A percentile compares a stretch with the other conserved stretches of the same genome.
Evolutionary conservation across 2,329 filamentous ascomycete species (phyloP).

Genomic region (Fusarium denticulatum): DNA sequence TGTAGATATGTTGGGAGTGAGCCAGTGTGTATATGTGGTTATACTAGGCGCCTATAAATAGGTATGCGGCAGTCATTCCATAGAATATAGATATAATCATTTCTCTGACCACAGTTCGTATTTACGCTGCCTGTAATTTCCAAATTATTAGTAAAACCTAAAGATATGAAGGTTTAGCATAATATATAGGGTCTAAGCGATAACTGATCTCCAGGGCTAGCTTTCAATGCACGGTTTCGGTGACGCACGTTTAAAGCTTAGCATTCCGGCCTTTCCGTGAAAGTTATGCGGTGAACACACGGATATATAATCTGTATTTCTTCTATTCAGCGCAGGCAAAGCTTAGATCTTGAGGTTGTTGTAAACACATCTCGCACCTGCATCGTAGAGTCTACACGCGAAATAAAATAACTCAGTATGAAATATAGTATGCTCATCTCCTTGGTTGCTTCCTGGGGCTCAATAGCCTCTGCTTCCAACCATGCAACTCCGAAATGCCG

Average conservation of each 20-base stretch:
- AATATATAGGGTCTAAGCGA: fast-evolving
- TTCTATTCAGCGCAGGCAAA: not conserved
- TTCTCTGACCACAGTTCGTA: too few relatives aligned
- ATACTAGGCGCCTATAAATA: too few relatives aligned
- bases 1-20: too few relatives aligned
- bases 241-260: not conserved
- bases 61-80: too few relatives aligned
- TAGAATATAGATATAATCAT: too few relatives aligned
- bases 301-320: not conserved
- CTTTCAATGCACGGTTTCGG: fast-evolving
- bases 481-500: not conserved
- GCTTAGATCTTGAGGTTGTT: fast-evolving
- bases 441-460: fast-evolving
- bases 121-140: too few relatives aligned
- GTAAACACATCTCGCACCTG: not conserved
- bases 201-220: fast-evolving
- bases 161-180: not conserved
- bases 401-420: fast-evolving
- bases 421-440: fast-evolving
- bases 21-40: too few relatives aligned
- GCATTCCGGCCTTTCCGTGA: not conserved
- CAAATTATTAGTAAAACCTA: not conserved
- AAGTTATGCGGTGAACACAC: fast-evolving
- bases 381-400: fast-evolving
- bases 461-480: not conserved